Conservation (phyloP, 768 basidiomycete genomes). For the Phanerodontia chrysosporium region DNA sequence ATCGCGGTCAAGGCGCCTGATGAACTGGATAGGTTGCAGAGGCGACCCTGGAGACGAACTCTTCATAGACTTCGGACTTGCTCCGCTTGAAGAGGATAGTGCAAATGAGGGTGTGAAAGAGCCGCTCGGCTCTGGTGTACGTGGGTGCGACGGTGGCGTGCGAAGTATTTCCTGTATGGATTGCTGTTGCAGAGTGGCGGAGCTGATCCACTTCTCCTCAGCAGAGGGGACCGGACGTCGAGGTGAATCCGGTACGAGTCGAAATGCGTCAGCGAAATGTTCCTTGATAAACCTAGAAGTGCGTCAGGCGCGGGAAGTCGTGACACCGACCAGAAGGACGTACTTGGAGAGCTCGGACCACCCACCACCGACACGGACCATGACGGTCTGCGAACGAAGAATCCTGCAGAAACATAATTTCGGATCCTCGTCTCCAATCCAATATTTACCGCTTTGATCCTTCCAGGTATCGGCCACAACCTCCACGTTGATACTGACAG, state of each 20-base stretch:
- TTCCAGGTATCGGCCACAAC: constrained; percentile 83
- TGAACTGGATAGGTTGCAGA: constrained; percentile 66
- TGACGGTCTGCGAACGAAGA: constrained; percentile 85
- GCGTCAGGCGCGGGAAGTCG: neutral
- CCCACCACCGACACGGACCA: constrained; percentile 95
- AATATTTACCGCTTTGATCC: constrained; percentile 92
- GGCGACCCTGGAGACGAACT: constrained; percentile 59
- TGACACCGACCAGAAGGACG: constrained; percentile 25
- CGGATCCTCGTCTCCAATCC: constrained; percentile 91
- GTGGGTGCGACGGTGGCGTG: constrained; percentile 38
- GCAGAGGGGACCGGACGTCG: constrained; percentile 33
- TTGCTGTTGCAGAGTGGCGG: constrained; percentile 63
- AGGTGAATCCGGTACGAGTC: constrained; percentile 61
- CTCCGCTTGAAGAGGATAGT: constrained; percentile 44
- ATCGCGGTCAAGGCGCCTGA: constrained; percentile 71
- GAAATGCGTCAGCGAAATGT: constrained; percentile 82
- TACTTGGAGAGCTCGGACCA: constrained; percentile 92
- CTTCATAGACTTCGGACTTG: constrained; percentile 41
- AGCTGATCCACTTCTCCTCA: constrained; percentile 84
- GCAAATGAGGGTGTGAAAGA: constrained; percentile 64
- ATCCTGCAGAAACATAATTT: constrained; percentile 92
- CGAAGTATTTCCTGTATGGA: constrained; percentile 34
- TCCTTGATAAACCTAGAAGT: constrained; percentile 72
- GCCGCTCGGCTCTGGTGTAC: constrained; percentile 64
- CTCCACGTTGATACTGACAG: constrained; percentile 79